A percentile compares a stretch with the other conserved stretches of the same genome.
phyloP scores from a whole-genome alignment of 1,139 yeast species.

The Debaryomycetaceae sp. region DNA sequence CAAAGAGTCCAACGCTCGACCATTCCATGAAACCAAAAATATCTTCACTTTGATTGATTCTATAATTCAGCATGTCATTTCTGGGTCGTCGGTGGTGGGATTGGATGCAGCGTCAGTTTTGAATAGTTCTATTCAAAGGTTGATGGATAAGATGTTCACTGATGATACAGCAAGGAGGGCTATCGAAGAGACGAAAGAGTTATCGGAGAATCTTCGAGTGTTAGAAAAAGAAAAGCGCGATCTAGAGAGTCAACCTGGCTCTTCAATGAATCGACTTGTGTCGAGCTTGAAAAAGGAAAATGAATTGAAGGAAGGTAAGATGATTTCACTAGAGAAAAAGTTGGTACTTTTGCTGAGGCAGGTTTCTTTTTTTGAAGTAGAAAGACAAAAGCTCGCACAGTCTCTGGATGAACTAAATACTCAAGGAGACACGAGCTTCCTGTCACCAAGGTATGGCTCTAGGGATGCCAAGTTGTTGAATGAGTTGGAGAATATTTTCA shows the following conservation, averaged over 20 bases:
- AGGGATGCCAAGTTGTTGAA: neutral
- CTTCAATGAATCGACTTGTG: slow-evolving; percentile 17
- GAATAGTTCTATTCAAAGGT: slow-evolving; percentile 30
- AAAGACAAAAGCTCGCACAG: slow-evolving; percentile 4
- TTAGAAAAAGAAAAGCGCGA: slow-evolving; percentile 24
- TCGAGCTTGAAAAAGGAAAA: slow-evolving; percentile 16
- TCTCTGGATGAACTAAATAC: neutral
- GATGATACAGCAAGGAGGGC: slow-evolving; percentile 36
- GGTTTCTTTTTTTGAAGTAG: slow-evolving; percentile 16
- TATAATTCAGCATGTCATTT: slow-evolving; percentile 28
- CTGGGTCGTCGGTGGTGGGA: slow-evolving; percentile 22
- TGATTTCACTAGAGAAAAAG: slow-evolving; percentile 25
- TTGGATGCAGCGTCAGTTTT: slow-evolving; percentile 24
- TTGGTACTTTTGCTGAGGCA: slow-evolving; percentile 24
- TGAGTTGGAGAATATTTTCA: neutral
- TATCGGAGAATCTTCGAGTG: slow-evolving; percentile 18
- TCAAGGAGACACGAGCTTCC: neutral
- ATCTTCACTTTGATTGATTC: slow-evolving; percentile 27
- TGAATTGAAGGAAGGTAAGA: slow-evolving; percentile 16
- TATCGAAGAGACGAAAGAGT: slow-evolving; percentile 25
- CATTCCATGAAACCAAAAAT: slow-evolving; percentile 17
- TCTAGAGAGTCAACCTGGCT: slow-evolving; percentile 20
- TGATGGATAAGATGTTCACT: slow-evolving; percentile 31
- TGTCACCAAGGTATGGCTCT: neutral
- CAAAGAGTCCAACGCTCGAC: slow-evolving; percentile 18